Base-by-base conservation (phyloP, 495 filamentous ascomycete genomes). In the Cladorrhinum samala region DNA sequence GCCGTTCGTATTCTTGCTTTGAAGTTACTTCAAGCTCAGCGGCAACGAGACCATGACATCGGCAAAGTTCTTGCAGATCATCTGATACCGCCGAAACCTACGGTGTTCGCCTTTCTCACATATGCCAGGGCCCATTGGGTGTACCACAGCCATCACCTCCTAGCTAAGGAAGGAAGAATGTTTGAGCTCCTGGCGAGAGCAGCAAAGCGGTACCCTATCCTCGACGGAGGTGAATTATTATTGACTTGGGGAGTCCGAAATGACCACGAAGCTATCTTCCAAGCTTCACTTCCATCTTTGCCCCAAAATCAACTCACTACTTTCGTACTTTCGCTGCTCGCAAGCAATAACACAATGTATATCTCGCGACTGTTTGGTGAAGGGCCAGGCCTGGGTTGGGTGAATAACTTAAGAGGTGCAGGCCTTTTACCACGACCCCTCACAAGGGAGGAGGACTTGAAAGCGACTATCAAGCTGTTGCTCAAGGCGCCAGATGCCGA, bases 111-210 rank as follows among this genome's bases (percentile, higher is more conserved):
- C 30, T 66, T 66, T 45, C 57, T 52, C 48, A 30, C 53, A 17
- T 66, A 68, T 46, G 63, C 60, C 40, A 64, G 59, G 39, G 13
- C 37, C 49, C 47, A 68, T 56, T 62, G 58, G 58, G 2, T 57
- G 13, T 13, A 52, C 11, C 49, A 60, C 37, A 53, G 54, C 30
- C 37, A 46, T 8, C 50, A 50, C 41, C 42, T 60, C 21, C 56
- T 53, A 37, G 49, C 51, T 20, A 43, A 49, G 16, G 45, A 49
- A 27, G 18, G 16, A 24, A 25, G 3, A 4, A 44, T 57, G 39
- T 42, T 23, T 27, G 44, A 47, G 24, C 39, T 66, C 13, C 49
- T 61, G 16, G 3, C 9, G 16, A 9, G 3, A 20, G 41, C 9
- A 3, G 41, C 9, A 3, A 3, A 19, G 4, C n/a, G 20, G 11